A percentile compares a stretch with the other conserved stretches of the same genome.
These are phyloP conservation scores for Jimgerdemannia flammicorona DNA, from an alignment of 192 early-diverging fungal species.

Conservation along the genomic window DNA sequence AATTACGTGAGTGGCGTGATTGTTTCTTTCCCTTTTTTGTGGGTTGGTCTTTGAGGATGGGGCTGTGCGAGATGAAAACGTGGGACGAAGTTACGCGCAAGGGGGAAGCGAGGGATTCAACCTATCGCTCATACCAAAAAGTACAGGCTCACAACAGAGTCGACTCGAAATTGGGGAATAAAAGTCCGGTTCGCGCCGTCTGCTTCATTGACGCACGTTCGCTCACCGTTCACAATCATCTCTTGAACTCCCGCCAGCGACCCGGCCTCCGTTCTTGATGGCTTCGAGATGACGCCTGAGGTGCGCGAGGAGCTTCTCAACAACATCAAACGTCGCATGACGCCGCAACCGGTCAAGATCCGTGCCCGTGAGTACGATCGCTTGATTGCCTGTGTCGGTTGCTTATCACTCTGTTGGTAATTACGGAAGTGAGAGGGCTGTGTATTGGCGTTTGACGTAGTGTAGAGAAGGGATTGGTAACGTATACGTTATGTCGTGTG, in stretches of 20 bases:
- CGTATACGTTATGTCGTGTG: too few relatives aligned
- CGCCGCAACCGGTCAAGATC: constrained; percentile 94
- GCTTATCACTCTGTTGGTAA: too few relatives aligned
- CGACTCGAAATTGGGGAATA: too few relatives aligned
- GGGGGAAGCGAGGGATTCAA: too few relatives aligned
- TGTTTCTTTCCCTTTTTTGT: background rate
- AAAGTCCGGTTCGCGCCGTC: background rate
- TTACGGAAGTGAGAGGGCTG: too few relatives aligned
- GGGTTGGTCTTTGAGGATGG: background rate
- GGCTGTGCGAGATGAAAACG: background rate
- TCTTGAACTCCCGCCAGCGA: constrained; percentile 55
- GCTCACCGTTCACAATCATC: background rate
- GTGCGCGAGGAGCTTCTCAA: constrained; percentile 71
- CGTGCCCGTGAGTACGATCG: constrained; percentile 60
- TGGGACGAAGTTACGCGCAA: background rate
- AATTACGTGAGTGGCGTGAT: constrained; percentile 56
- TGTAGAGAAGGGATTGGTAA: too few relatives aligned
- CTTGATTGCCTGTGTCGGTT: background rate
- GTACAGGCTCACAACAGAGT: too few relatives aligned
- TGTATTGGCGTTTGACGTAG: too few relatives aligned
- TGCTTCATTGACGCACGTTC: background rate
- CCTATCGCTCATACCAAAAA: too few relatives aligned
- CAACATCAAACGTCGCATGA: constrained; percentile 88
- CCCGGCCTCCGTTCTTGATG: constrained; percentile 82
- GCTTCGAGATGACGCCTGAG: constrained; percentile 58